Base-by-base conservation (phyloP, 1,284 basidiomycete species). In the Xanthoconium separans region DNA sequence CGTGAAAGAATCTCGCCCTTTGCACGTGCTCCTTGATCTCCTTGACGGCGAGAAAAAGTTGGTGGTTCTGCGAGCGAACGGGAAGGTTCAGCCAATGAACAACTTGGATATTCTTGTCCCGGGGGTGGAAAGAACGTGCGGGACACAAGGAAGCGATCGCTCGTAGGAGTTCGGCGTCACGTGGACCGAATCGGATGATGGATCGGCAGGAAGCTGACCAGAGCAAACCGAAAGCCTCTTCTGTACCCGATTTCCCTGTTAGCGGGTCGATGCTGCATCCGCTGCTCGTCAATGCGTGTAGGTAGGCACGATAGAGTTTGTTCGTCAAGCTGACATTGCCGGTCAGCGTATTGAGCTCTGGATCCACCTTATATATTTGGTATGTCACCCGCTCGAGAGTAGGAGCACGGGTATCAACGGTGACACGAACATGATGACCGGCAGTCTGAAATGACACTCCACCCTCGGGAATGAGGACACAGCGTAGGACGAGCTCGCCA, bases 221-320 rank as follows among this genome's bases (percentile, higher is more conserved):
- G 9, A 82, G 63, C 18, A 74, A 60, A 15, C 61, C 54, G 7
- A 81, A 57, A 1, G 79, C 79, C 51, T 81, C 74, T 50, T 80
- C 75, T 0, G 73, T 77, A 12, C 80, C 81, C 0, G 74, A 77
- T 27, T 66, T 72, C 7, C 69, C 62, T 0, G 76, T 77, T 4
- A 82, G 65, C 0, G 76, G 76, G 59, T 82, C 81, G 3, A 71
- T 66, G 9, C 76, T 60, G 24, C 70, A 71, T 1, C 65, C 61
- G 45, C 73, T 1, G 77, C 80, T 73, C 0, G 76, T 80, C 6
- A 77, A 44, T 1, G 77, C 77, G 44, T 82, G 81, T 12, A 82
- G 66, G 48, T 76, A 76, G 1, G 73, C 66, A 45, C 34, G 70
- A 56, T 72, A 79, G 2, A 78, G 57, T 45, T 68, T 69, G 56